Percentiles rank a stretch among this genome's conserved stretches.
phyloP scores from a whole-genome alignment of 345 rosid species.

The Linum trigynum region DNA sequence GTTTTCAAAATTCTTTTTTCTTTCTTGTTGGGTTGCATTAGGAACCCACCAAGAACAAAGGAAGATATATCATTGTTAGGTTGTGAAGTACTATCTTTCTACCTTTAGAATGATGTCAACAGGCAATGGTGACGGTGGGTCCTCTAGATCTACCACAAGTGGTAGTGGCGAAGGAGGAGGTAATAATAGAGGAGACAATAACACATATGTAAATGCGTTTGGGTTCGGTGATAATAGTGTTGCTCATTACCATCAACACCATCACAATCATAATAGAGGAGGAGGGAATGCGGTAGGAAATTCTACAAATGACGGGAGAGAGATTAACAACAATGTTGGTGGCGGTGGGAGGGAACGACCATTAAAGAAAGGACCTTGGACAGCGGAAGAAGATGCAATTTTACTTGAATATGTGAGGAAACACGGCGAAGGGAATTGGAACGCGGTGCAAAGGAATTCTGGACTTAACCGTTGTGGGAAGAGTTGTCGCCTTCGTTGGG shows the following conservation, averaged over 20 bases:
- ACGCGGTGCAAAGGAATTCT: not conserved
- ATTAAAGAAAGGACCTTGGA: conserved; percentile 5
- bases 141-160: not conserved
- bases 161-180: not conserved
- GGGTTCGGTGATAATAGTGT: too few species aligned
- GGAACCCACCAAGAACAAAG: not conserved
- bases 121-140: not conserved
- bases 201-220: not conserved
- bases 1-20: not conserved
- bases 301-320: not conserved
- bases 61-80: not conserved
- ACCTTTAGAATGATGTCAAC: not conserved
- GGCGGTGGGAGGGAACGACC: not conserved
- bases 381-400: not conserved
- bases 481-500: not conserved
- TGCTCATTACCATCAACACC: too few species aligned
- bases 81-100: too few species aligned
- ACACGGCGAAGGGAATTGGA: conserved; percentile 5
- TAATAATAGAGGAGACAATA: not conserved
- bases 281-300: not conserved
- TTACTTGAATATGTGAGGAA: not conserved
- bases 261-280: not conserved
- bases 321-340: not conserved
- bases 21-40: not conserved
- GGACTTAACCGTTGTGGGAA: conserved; percentile 1